Evolutionary conservation across 495 filamentous ascomycete genomes (phyloP).

Genomic region (Aspergillus carlsbadensis): DNA sequence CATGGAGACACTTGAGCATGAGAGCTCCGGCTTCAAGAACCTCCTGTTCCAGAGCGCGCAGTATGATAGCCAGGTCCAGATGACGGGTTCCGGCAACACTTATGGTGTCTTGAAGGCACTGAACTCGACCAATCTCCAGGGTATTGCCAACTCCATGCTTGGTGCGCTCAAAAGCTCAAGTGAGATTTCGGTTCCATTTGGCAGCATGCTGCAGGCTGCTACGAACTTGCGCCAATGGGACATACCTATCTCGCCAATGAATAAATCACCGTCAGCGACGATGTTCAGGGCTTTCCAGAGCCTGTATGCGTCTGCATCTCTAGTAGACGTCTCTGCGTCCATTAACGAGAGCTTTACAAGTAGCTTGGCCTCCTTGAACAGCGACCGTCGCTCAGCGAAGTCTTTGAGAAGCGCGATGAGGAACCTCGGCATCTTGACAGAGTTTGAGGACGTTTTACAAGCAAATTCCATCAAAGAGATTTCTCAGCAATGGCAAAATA

Average conservation of each 20-base stretch:
- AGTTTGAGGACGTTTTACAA: conserved; percentile 74
- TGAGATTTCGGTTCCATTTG: conserved; percentile 45
- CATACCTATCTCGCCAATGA: conserved; percentile 66
- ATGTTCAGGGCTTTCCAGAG: conserved; percentile 79
- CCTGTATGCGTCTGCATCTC: conserved; percentile 64
- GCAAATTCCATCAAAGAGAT: conserved; percentile 58
- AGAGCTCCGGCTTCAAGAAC: conserved; percentile 82
- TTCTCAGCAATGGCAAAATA: conserved; percentile 57
- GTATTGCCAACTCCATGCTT: conserved; percentile 47
- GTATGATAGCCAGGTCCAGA: conserved; percentile 75
- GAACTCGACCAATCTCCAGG: conserved; percentile 47
- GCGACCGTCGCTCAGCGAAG: conserved; percentile 54
- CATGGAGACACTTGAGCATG: conserved; percentile 83
- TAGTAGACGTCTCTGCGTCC: conserved; percentile 45
- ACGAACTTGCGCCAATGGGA: conserved; percentile 92
- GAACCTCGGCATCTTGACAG: conserved; percentile 73
- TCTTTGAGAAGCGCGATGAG: conserved; percentile 64
- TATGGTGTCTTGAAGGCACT: conserved; percentile 43
- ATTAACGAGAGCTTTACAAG: conserved; percentile 65
- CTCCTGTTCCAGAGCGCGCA: conserved; percentile 90
- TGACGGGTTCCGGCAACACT: conserved; percentile 50
- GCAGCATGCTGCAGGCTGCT: conserved; percentile 77
- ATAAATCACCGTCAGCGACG: conserved; percentile 60
- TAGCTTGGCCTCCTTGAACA: conserved; percentile 58
- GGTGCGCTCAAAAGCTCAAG: conserved; percentile 26